phyloP scores from a whole-genome alignment of 257 asterid genomes.

The Nicotiana sylvestris region DNA sequence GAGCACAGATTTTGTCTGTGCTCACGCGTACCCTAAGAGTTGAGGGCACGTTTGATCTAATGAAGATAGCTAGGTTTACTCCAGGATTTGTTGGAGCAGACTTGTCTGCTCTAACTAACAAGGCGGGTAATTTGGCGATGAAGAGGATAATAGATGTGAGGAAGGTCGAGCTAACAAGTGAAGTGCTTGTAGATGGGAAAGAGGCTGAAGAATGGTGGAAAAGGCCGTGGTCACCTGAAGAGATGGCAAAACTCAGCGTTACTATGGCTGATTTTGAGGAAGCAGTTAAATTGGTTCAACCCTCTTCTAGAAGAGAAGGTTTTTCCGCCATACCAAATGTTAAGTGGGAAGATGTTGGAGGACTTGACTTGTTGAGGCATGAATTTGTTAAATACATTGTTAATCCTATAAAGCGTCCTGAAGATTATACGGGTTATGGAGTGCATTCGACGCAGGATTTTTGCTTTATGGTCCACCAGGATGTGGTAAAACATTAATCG shows the following conservation, averaged over 20 bases:
- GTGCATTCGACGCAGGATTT: slow-evolving; percentile 65
- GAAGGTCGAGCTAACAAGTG: slow-evolving; percentile 31
- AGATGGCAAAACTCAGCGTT: slow-evolving; percentile 49
- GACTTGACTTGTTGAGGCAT: slow-evolving; percentile 52
- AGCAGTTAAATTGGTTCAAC: slow-evolving; percentile 76
- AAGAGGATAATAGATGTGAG: slow-evolving; percentile 62
- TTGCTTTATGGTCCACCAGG: slow-evolving; percentile 99
- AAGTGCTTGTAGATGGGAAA: slow-evolving; percentile 17
- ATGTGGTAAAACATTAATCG: slow-evolving; percentile 92
- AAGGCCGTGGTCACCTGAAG: slow-evolving; percentile 62
- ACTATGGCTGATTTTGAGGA: slow-evolving; percentile 88
- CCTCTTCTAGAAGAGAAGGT: slow-evolving; percentile 86
- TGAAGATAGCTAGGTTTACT: slow-evolving; percentile 69
- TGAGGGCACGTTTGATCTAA: slow-evolving; percentile 77
- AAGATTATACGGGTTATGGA: slow-evolving; percentile 65
- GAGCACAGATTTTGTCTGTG: slow-evolving; percentile 63
- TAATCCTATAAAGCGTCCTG: slow-evolving; percentile 71
- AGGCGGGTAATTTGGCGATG: slow-evolving; percentile 85
- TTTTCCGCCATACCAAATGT: slow-evolving; percentile 79
- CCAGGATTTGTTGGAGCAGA: slow-evolving; percentile 95
- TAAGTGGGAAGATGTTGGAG: slow-evolving; percentile 96
- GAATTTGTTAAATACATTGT: slow-evolving; percentile 54
- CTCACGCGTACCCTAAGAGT: slow-evolving; percentile 57
- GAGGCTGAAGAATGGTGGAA: slow-evolving; percentile 62
- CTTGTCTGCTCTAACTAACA: slow-evolving; percentile 57